Evolutionary conservation across 2,329 filamentous ascomycete species (phyloP).

Genomic region (Paracoccidioides brasiliensis): DNA sequence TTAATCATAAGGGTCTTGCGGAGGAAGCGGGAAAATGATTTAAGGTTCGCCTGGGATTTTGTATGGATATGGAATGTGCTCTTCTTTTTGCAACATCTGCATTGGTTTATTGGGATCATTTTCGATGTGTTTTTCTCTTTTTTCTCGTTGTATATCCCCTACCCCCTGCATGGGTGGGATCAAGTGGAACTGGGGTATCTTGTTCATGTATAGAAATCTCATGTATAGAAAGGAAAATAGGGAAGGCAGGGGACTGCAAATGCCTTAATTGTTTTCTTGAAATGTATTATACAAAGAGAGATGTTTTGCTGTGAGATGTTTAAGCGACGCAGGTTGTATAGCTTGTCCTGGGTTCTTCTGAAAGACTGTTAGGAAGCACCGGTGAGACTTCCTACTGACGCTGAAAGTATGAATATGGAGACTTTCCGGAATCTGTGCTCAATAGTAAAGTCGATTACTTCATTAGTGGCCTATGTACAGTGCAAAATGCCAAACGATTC

Average conservation of each 20-base stretch:
- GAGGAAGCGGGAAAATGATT: background rate
- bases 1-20: background rate
- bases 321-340: background rate
- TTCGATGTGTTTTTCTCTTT: background rate
- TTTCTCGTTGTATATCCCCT: background rate
- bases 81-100: background rate
- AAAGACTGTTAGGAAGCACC: too few relatives aligned
- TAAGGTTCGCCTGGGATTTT: background rate
- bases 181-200: background rate
- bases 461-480: too few relatives aligned
- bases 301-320: background rate
- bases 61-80: background rate
- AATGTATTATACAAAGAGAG: constrained; percentile 1
- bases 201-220: background rate
- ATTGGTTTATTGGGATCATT: background rate
- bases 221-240: background rate
- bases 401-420: too few relatives aligned
- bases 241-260: background rate
- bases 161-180: background rate
- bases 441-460: too few relatives aligned
- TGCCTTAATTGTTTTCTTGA: background rate
- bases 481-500: too few relatives aligned
- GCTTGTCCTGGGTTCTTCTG: background rate
- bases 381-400: too few relatives aligned
- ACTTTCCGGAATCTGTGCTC: too few relatives aligned